Evolutionary conservation across 495 filamentous ascomycete genomes (phyloP).

Genomic region (Hypoxylon fuscum): DNA sequence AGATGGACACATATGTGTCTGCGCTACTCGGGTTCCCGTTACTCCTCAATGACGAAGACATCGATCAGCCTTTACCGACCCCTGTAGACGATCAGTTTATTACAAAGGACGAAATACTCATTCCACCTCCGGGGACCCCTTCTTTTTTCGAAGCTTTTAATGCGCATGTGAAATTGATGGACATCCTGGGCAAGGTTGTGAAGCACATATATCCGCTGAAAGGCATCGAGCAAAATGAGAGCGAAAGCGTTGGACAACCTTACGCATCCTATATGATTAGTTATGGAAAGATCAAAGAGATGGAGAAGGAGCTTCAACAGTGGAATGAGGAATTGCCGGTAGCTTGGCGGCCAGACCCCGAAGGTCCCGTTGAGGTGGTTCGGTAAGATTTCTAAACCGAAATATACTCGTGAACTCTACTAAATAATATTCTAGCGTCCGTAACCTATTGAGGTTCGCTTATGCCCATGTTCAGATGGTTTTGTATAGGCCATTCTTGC

Average conservation of each 20-base stretch:
- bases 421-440: slow-evolving; percentile 65
- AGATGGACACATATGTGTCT: slow-evolving; percentile 94
- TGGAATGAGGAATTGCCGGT: slow-evolving; percentile 86
- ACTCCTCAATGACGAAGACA: slow-evolving; percentile 85
- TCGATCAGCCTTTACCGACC: slow-evolving; percentile 87
- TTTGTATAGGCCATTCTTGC: slow-evolving; percentile 93
- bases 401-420: slow-evolving; percentile 25
- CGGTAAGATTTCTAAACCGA: slow-evolving; percentile 63
- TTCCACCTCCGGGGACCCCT: slow-evolving; percentile 76
- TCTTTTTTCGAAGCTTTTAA: slow-evolving; percentile 84
- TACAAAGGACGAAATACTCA: slow-evolving; percentile 74
- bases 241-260: slow-evolving; percentile 47
- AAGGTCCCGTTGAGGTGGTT: slow-evolving; percentile 75
- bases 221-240: slow-evolving; percentile 66
- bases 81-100: slow-evolving; percentile 94
- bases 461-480: slow-evolving; percentile 95
- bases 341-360: slow-evolving; percentile 76
- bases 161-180: slow-evolving; percentile 81
- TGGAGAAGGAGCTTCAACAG: slow-evolving; percentile 82
- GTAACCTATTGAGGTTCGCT: slow-evolving; percentile 85
- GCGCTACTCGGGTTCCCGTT: slow-evolving; percentile 86
- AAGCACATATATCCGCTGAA: slow-evolving; percentile 92
- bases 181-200: slow-evolving; percentile 83
- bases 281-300: slow-evolving; percentile 87
- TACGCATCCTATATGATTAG: slow-evolving; percentile 79